Conservation (phyloP, 768 basidiomycete species). For the Suillus spraguei region DNA sequence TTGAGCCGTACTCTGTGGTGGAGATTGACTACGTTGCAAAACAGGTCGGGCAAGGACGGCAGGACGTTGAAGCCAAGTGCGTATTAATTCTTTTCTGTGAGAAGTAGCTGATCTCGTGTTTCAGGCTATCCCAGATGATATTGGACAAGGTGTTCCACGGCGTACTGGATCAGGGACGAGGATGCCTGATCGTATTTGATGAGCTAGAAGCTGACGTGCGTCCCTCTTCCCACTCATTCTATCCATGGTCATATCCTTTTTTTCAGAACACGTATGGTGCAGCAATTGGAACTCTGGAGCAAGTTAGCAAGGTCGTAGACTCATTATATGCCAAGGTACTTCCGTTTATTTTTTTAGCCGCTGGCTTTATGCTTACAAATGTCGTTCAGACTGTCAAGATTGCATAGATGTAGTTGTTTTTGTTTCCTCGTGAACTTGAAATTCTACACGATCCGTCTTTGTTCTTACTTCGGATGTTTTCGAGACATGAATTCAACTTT, state of each 20-base stretch:
- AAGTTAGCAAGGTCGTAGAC: constrained; percentile 94
- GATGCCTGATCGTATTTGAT: constrained; percentile 90
- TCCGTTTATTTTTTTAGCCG: not conserved
- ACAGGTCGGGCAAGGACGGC: constrained; percentile 83
- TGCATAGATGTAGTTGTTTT: constrained; percentile 27
- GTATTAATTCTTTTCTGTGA: constrained; percentile 25
- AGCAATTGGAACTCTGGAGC: constrained; percentile 86
- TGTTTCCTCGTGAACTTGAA: not conserved
- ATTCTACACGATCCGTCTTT: not conserved
- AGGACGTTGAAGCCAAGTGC: constrained; percentile 90
- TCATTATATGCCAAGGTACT: constrained; percentile 84
- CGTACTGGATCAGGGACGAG: constrained; percentile 95
- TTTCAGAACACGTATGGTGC: constrained; percentile 82
- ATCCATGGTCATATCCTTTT: not conserved
- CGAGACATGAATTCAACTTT: no score
- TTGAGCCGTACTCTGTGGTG: constrained; percentile 93
- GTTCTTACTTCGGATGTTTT: no score
- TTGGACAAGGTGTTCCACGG: constrained; percentile 93
- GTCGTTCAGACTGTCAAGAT: constrained; percentile 44
- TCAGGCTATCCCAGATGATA: constrained; percentile 96
- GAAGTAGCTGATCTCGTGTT: constrained; percentile 12
- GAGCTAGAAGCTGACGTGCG: constrained; percentile 82
- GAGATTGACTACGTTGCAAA: constrained; percentile 89
- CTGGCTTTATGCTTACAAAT: not conserved
- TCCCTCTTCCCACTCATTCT: constrained; percentile 17